phyloP scores from a whole-genome alignment of 176 grass and related monocot species.

The Ensete ventricosum region DNA sequence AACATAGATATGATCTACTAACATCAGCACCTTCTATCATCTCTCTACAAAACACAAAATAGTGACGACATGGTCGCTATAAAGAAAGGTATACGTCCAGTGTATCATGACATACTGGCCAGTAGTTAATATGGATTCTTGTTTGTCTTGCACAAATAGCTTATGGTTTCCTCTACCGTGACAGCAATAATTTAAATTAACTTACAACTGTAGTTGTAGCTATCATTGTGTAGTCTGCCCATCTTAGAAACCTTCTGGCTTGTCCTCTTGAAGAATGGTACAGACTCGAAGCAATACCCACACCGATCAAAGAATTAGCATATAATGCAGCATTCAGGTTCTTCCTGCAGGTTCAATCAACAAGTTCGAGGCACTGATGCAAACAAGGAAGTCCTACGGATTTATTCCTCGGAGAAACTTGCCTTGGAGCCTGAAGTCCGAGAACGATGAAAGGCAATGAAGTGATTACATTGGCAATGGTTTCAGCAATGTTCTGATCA shows the following conservation, averaged over 20 bases:
- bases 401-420: conserved; percentile 13
- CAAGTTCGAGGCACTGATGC: conserved; percentile 28
- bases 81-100: no score
- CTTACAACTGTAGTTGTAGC: conserved; percentile 76
- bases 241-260: conserved; percentile 74
- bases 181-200: conserved; percentile 4
- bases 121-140: no score
- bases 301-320: conserved; percentile 85
- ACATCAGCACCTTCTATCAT: no score
- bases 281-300: conserved; percentile 82
- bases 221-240: conserved; percentile 98
- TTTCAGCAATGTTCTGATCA: conserved; percentile 63
- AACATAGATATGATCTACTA: no score
- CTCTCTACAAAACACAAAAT: no score
- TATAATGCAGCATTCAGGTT: conserved; percentile 61
- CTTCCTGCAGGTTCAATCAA: conserved; percentile 70
- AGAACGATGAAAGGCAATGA: conserved; percentile 84
- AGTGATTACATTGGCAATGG: conserved; percentile 84
- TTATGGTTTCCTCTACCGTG: not conserved
- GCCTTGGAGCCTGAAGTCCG: conserved; percentile 63
- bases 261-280: conserved; percentile 78
- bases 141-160: no score
- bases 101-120: no score
- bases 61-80: no score
- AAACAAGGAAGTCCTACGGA: not conserved